These are phyloP conservation scores for Globisporangium recalcitrans DNA, from an alignment of 352 stramenopile genomes.

Conservation along the genomic window DNA sequence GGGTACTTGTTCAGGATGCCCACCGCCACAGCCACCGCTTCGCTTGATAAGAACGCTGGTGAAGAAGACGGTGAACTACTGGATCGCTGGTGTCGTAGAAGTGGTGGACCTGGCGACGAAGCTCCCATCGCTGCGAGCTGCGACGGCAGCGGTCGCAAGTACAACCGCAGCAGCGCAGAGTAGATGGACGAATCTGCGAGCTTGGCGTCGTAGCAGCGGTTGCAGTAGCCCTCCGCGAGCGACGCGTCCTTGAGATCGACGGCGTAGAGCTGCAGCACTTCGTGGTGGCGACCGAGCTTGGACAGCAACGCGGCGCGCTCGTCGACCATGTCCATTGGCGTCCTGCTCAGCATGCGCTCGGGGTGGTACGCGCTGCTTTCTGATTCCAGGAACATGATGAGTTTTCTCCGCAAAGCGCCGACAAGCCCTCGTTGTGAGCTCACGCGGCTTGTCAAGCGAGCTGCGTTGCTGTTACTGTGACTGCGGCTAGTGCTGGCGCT, in stretches of 20 bases:
- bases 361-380: slow-evolving; percentile 54
- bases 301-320: slow-evolving; percentile 72
- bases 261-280: slow-evolving; percentile 78
- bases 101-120: slow-evolving; percentile 16
- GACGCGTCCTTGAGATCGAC: slow-evolving; percentile 68
- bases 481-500: background rate
- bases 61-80: background rate
- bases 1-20: slow-evolving; percentile 80
- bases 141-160: slow-evolving; percentile 44
- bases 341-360: slow-evolving; percentile 76
- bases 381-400: slow-evolving; percentile 66
- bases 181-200: slow-evolving; percentile 78
- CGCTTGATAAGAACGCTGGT: slow-evolving; percentile 28
- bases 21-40: slow-evolving; percentile 61
- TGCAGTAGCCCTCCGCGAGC: slow-evolving; percentile 75
- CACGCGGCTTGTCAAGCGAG: slow-evolving; percentile 51
- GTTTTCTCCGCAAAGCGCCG: slow-evolving; percentile 49
- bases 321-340: slow-evolving; percentile 69
- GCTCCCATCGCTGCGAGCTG: slow-evolving; percentile 13
- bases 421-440: slow-evolving; percentile 49
- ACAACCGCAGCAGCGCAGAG: slow-evolving; percentile 67
- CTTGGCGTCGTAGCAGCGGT: slow-evolving; percentile 73
- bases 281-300: slow-evolving; percentile 67
- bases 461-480: slow-evolving; percentile 6
- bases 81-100: slow-evolving; percentile 27